Evolutionary conservation across 495 filamentous ascomycete species (phyloP), one percentile per base, ranked within the genome.

Genomic region (Xylaria intraflava): DNA sequence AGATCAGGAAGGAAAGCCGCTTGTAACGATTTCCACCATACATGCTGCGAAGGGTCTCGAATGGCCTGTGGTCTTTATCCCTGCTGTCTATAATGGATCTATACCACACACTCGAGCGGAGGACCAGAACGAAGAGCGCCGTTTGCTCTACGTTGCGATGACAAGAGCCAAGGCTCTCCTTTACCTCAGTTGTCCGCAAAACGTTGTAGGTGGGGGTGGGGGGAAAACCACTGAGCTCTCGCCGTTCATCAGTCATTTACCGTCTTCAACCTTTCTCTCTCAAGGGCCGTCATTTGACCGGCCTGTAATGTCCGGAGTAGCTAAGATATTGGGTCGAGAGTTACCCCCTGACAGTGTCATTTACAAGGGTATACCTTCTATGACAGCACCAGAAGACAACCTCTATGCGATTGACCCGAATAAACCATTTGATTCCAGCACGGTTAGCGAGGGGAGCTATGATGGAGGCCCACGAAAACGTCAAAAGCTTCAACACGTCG

Each of bases 41-140:
- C 94, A 99, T 64, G 89, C 92, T 0, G 90, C 94, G 0, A 99
- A 99, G 65, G 92, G 94, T 3, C 74, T 99, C 0, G 94, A 99
- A 64, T 99, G 94, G 94, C 94, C 94, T 1, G 81, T 96, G 9
- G 89, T 99, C 0, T 99, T 99, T 67, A 84, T 99, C 11, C 91
- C 94, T 0, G 88, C 87, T 1, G 84, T 87, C 23, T 96, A 95
- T 65, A 82, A 93, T 29, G 92, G 92, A 12, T 93, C 85, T 16
- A 96, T 97, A 49, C 94, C 94, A 2, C 94, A 99, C 69, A 87
- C 85, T n/a, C 78, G 93, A 56, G 82, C 90, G 10, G 94, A 99
- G 43, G 90, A 97, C 62, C 73, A 76, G 14, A 87, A 92, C 53
- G 94, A 99, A 68, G 94, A 99, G 64, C 75, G 94, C 53, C 74